A percentile compares a stretch with the other conserved stretches of the same genome.
Evolutionary conservation across 2,329 filamentous ascomycete genomes (phyloP).

Genomic region (Aureobasidium sp.): DNA sequence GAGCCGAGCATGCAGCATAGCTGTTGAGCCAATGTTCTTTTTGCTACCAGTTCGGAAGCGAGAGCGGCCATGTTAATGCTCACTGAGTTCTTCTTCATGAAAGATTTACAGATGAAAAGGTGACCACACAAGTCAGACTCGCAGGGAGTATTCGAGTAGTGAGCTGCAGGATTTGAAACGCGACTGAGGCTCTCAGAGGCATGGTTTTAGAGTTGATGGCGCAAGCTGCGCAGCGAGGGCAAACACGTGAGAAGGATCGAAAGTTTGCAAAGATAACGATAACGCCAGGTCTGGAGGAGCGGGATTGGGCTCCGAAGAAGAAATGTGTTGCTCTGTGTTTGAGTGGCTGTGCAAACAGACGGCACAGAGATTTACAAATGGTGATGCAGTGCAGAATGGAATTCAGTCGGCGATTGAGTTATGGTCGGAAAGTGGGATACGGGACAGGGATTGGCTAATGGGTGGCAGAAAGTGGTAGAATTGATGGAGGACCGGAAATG

Average conservation of each 20-base stretch:
- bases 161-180: too few relatives aligned
- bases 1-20: too few relatives aligned
- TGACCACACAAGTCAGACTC: too few relatives aligned
- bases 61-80: too few relatives aligned
- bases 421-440: not conserved
- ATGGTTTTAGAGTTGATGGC: not conserved
- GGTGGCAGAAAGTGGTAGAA: conserved; percentile 12
- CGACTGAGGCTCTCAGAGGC: not conserved
- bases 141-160: not conserved
- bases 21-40: too few relatives aligned
- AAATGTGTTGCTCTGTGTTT: not conserved
- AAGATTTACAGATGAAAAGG: too few relatives aligned
- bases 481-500: not conserved
- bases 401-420: not conserved
- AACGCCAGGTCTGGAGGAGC: not conserved
- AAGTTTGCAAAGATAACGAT: not conserved
- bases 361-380: not conserved
- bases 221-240: not conserved
- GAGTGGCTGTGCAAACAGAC: not conserved
- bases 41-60: too few relatives aligned
- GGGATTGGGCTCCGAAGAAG: conserved; percentile 6
- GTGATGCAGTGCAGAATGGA: not conserved
- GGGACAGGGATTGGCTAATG: not conserved
- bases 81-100: too few relatives aligned
- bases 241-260: not conserved